A percentile compares a stretch with the other conserved stretches of the same genome.
phyloP scores from a whole-genome alignment of 2,329 filamentous ascomycete species.

The Pseudopithomyces maydicus region DNA sequence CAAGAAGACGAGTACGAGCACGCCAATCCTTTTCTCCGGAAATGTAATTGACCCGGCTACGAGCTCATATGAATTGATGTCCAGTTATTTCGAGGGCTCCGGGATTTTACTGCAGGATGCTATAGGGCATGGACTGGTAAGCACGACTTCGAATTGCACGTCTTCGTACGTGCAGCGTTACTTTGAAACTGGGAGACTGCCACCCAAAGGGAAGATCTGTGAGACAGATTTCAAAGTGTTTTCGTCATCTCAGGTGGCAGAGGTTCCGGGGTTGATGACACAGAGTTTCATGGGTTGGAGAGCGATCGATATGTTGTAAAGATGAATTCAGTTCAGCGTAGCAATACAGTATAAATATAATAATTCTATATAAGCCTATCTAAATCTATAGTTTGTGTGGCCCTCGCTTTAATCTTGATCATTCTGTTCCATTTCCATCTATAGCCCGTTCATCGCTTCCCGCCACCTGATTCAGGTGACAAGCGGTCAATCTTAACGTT shows the following conservation, averaged over 20 bases:
- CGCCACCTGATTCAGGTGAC: too few relatives aligned
- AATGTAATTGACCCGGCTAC: slow-evolving; percentile 61
- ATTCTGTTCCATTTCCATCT: too few relatives aligned
- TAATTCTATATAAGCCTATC: too few relatives aligned
- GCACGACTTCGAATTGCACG: slow-evolving; percentile 8
- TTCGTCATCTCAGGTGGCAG: neutral
- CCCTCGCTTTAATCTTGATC: too few relatives aligned
- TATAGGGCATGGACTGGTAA: slow-evolving; percentile 8
- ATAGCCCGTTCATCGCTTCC: too few relatives aligned
- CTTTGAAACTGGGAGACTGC: slow-evolving; percentile 8
- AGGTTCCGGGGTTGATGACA: neutral
- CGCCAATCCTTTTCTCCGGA: slow-evolving; percentile 59
- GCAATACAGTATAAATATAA: too few relatives aligned
- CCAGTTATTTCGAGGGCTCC: slow-evolving; percentile 45
- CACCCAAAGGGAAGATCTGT: slow-evolving; percentile 1
- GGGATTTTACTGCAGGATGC: slow-evolving; percentile 48
- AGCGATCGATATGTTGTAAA: neutral
- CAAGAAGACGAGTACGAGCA: slow-evolving; percentile 2
- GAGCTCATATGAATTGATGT: slow-evolving; percentile 43
- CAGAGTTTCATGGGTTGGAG: neutral
- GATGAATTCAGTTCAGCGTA: neutral
- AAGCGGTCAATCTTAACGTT: too few relatives aligned
- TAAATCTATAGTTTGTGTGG: too few relatives aligned
- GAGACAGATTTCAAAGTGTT: slow-evolving; percentile 34
- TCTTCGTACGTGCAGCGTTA: slow-evolving; percentile 5